phyloP scores from a whole-genome alignment of 2,329 filamentous ascomycete genomes.

The Aureobasidium subglaciale region DNA sequence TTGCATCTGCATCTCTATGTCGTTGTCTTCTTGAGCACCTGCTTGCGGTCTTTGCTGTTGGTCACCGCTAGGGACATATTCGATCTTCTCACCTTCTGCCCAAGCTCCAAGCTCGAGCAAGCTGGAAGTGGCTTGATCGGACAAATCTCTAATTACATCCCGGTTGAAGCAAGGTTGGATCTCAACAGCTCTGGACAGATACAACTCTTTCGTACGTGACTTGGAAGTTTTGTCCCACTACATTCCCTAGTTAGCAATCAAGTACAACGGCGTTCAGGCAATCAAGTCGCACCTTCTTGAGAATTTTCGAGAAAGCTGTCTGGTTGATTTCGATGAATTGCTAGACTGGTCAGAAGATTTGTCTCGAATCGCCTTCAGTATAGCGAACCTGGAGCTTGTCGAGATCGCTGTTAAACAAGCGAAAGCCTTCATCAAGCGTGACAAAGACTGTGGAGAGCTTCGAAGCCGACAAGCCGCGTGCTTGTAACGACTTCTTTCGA shows the following conservation, averaged over 20 bases:
- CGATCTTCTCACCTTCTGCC: constrained; percentile 92
- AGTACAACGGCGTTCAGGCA: constrained; percentile 8
- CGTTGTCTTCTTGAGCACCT: constrained; percentile 71
- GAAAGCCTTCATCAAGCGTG: constrained; percentile 90
- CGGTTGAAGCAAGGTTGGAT: constrained; percentile 98
- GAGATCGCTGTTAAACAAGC: constrained; percentile 91
- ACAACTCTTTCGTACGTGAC: constrained; percentile 96
- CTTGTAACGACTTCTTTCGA: constrained; percentile 88
- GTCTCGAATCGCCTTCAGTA: neutral
- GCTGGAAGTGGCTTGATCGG: constrained; percentile 94
- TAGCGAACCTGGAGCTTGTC: constrained; percentile 72
- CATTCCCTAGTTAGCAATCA: neutral
- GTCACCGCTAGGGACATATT: constrained; percentile 43
- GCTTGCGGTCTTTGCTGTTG: constrained; percentile 27
- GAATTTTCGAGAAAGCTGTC: constrained; percentile 93
- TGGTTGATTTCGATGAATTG: constrained; percentile 99
- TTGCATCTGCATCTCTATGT: constrained; percentile 80
- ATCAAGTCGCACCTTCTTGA: constrained; percentile 67
- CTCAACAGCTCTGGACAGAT: constrained; percentile 90
- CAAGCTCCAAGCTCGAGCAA: constrained; percentile 90
- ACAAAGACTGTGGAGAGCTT: constrained; percentile 90
- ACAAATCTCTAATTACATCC: constrained; percentile 91
- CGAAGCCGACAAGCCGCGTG: constrained; percentile 62
- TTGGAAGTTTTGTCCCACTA: constrained; percentile 96
- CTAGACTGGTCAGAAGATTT: constrained; percentile 36